Conservation (phyloP, 2,329 filamentous ascomycete genomes). For the Dothistroma septosporum region DNA sequence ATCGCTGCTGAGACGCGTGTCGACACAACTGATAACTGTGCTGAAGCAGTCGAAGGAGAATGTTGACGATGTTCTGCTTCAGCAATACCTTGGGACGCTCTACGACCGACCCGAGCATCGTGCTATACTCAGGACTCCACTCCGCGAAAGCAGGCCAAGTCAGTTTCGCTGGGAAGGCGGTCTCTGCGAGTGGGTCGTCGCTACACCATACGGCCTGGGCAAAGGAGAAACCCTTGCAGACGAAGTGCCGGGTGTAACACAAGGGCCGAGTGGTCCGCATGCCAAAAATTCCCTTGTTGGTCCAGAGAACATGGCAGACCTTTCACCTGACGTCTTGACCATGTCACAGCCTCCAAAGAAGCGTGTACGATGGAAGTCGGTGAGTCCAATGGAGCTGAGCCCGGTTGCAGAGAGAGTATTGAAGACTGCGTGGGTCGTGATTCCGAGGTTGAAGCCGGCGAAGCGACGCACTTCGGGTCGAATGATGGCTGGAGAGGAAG, state of each 20-base stretch:
- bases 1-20: conserved; percentile 11
- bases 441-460: background rate
- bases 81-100: conserved; percentile 1
- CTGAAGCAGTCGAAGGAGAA: conserved; percentile 12
- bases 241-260: background rate
- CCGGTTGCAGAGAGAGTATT: background rate
- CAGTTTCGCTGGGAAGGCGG: conserved; percentile 44
- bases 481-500: background rate
- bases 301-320: background rate
- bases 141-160: conserved; percentile 6
- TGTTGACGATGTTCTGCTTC: conserved; percentile 8
- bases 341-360: conserved; percentile 1
- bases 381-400: background rate
- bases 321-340: conserved; percentile 8
- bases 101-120: background rate
- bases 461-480: background rate
- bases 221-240: background rate
- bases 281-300: background rate
- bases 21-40: conserved; percentile 8
- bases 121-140: conserved; percentile 7
- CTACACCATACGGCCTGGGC: conserved; percentile 32
- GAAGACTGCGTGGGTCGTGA: background rate
- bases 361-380: background rate
- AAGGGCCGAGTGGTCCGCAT: background rate
- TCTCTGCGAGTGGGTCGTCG: conserved; percentile 44